Base-by-base conservation (phyloP, 2,329 filamentous ascomycete species). In the Pseudogymnoascus verrucosus region DNA sequence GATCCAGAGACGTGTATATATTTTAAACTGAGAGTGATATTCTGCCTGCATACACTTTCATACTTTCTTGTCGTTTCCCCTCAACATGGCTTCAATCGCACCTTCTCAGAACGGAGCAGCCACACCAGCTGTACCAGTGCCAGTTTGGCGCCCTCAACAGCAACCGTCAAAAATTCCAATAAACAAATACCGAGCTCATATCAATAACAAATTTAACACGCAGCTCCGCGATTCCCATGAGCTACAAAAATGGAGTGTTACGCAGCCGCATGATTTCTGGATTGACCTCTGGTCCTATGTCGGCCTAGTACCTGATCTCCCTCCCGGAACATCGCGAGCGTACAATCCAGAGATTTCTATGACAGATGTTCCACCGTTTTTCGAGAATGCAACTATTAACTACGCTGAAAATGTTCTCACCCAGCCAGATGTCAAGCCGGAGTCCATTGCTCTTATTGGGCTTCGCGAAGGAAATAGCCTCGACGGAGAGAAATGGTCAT, bases 361-460 rank as follows among this genome's bases (percentile, higher is more conserved):
- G 31, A 63, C 39, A 34, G 61, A 63, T 36, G 44, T 63, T 31
- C 61, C 61, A 19, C 61, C 39, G 6, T 63, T 63, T 26, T 63
- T 63, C 31, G 26, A 63, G 47, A 39, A 26, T 59, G 61, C 44
- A 31, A 60, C 28, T 60, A 59, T 63, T 44, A 63, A 63, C 19
- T 63, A 63, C 31, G 61, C 61, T n/a, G 61, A 63, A 26, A 63
- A 63, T 37, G 61, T 63, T n/a, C 61, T 63, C 37, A 59, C 26
- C 37, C 61, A 63, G 44, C 61, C 61, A 31, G 23, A 63, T 59
- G 61, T 63, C 14, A 12, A 59, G 7, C 40, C 61, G 3, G 26
- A 51, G 14, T 28, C 61, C 19, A 51, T 47, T 19, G 61, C 61
- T 14, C 39, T 63, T 11, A 63, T 63, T 34, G 61, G 61, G 26